Percentiles rank a stretch among this genome's conserved stretches.
These are phyloP conservation scores for Ustilago loliicola DNA, from an alignment of 1,284 basidiomycete genomes.

Conservation along the genomic window DNA sequence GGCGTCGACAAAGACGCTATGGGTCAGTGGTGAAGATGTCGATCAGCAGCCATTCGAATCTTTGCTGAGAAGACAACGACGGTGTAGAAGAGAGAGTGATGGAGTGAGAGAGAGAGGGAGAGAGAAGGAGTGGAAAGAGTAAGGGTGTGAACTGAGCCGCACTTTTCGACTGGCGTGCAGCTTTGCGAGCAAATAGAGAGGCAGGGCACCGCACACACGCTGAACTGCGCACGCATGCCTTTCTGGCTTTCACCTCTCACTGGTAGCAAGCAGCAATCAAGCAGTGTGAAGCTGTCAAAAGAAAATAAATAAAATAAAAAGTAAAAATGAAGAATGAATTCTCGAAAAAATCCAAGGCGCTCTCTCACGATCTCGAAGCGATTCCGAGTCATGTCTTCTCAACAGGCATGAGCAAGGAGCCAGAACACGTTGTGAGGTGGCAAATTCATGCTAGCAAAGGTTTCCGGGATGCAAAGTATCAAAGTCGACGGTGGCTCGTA, in stretches of 20 bases:
- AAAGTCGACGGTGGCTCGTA: not conserved
- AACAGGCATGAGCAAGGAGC: not conserved
- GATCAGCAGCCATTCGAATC: not conserved
- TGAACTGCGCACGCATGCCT: not conserved
- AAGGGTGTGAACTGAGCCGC: not conserved
- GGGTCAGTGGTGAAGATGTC: not conserved
- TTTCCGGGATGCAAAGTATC: not conserved
- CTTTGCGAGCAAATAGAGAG: not conserved
- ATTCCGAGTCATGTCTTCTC: not conserved
- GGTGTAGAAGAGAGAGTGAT: not conserved
- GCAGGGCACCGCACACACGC: not conserved
- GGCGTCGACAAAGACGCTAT: not conserved
- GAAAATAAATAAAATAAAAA: not conserved
- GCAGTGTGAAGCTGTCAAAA: slow-evolving; percentile 12
- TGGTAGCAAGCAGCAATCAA: not conserved
- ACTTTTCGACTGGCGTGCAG: slow-evolving; percentile 8
- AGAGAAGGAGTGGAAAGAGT: not conserved
- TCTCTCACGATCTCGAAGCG: not conserved
- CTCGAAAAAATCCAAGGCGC: not conserved
- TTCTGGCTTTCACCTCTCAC: not conserved
- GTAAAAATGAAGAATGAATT: not conserved
- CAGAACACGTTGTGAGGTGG: not conserved
- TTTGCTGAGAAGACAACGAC: not conserved
- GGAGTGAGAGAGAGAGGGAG: not conserved
- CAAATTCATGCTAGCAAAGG: not conserved